phyloP scores from a whole-genome alignment of 371 early-diverging fungal species.

The Syncephalastrum monosporum region DNA sequence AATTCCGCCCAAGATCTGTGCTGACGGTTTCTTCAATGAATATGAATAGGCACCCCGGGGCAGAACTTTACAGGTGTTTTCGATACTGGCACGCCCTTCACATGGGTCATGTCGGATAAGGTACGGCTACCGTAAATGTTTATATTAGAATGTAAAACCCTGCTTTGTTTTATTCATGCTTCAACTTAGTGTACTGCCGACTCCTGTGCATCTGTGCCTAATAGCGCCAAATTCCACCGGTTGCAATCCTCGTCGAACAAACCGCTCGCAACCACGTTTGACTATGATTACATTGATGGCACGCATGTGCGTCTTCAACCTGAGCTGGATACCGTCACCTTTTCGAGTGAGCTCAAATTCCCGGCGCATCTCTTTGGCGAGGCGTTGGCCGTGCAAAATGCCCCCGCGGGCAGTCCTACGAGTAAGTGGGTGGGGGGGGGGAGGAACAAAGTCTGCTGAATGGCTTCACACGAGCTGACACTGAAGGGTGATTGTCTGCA shows the following conservation, averaged over 20 bases:
- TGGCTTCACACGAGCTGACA: too few relatives aligned
- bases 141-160: too few relatives aligned
- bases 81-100: slow-evolving; percentile 31
- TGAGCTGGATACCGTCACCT: slow-evolving; percentile 28
- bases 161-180: too few relatives aligned
- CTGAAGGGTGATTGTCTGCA: too few relatives aligned
- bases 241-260: slow-evolving; percentile 20
- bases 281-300: slow-evolving; percentile 28
- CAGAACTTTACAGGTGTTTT: slow-evolving; percentile 30
- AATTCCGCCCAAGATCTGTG: not conserved
- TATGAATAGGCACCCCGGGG: slow-evolving; percentile 21
- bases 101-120: slow-evolving; percentile 27
- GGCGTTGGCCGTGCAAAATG: slow-evolving; percentile 14
- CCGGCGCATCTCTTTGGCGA: slow-evolving; percentile 30
- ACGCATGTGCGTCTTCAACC: slow-evolving; percentile 25
- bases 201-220: slow-evolving; percentile 16
- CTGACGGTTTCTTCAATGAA: not conserved
- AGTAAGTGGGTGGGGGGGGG: too few relatives aligned
- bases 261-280: slow-evolving; percentile 15
- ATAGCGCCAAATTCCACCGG: slow-evolving; percentile 17
- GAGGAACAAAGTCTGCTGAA: too few relatives aligned
- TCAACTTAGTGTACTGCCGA: slow-evolving; percentile 16
- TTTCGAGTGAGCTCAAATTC: slow-evolving; percentile 9
- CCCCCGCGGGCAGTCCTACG: too few relatives aligned
- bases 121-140: not conserved